Conservation (phyloP, 2,329 filamentous ascomycete species). For the Fonsecaea erecta region DNA sequence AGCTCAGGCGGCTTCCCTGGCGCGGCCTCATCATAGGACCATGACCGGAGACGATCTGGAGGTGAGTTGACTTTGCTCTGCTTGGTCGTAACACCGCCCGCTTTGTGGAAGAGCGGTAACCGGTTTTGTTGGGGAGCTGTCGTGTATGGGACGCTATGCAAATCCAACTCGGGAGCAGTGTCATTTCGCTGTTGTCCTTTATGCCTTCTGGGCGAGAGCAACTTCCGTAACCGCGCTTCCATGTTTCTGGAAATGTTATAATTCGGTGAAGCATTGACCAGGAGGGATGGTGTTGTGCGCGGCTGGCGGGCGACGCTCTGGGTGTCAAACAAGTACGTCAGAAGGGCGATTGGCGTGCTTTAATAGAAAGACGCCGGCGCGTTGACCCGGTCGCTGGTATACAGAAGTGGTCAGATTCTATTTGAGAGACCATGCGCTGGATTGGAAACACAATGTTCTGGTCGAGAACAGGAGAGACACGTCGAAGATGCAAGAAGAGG, state of each 20-base stretch:
- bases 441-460: slow-evolving; percentile 26
- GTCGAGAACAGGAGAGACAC: slow-evolving; percentile 24
- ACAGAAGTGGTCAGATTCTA: slow-evolving; percentile 8
- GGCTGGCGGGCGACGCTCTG: not conserved
- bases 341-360: slow-evolving; percentile 27
- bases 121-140: slow-evolving; percentile 23
- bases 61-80: slow-evolving; percentile 10
- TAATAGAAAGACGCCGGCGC: slow-evolving; percentile 17
- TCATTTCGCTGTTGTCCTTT: slow-evolving; percentile 15
- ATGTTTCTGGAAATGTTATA: slow-evolving; percentile 21
- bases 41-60: slow-evolving; percentile 21
- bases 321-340: slow-evolving; percentile 29
- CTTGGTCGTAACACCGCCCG: not conserved
- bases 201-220: slow-evolving; percentile 23
- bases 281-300: slow-evolving; percentile 8
- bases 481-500: slow-evolving; percentile 12
- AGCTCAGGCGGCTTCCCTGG: slow-evolving; percentile 35
- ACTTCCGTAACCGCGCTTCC: slow-evolving; percentile 32
- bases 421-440: slow-evolving; percentile 14
- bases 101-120: slow-evolving; percentile 28
- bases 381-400: slow-evolving; percentile 9
- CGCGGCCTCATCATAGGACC: slow-evolving; percentile 32
- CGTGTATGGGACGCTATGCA: slow-evolving; percentile 30
- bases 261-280: slow-evolving; percentile 25
- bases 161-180: slow-evolving; percentile 25